Evolutionary conservation across 2,329 filamentous ascomycete genomes (phyloP).

Genomic region (Dothideomycetidae sp.): DNA sequence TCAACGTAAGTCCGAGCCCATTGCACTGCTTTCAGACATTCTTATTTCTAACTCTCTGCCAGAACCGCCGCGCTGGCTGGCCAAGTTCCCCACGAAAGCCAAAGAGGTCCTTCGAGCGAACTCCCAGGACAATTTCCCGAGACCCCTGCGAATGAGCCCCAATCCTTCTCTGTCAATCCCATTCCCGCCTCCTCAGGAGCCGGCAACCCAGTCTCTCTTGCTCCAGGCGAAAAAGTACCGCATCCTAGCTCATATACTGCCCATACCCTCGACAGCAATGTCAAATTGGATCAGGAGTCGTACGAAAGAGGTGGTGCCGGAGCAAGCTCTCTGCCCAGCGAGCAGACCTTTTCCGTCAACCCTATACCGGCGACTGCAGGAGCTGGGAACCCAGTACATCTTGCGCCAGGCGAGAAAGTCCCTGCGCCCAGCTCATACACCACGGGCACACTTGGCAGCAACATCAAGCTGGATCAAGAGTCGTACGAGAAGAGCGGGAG

Average conservation of each 20-base stretch:
- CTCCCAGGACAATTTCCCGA: constrained; percentile 57
- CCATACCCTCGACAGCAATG: constrained; percentile 54
- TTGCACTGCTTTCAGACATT: constrained; percentile 16
- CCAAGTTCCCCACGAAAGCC: constrained; percentile 47
- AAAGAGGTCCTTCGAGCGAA: constrained; percentile 20
- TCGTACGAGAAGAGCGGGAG: constrained; percentile 74
- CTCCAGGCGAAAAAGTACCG: constrained; percentile 71
- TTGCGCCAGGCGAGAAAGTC: constrained; percentile 68
- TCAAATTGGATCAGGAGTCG: constrained; percentile 60
- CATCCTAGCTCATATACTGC: constrained; percentile 46
- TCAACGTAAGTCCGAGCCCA: constrained; percentile 36
- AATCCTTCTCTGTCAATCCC: constrained; percentile 42
- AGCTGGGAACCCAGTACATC: constrained; percentile 59
- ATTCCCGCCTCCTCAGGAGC: constrained; percentile 43
- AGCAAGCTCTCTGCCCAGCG: constrained; percentile 13
- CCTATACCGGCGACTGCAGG: constrained; percentile 43
- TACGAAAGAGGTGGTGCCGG: constrained; percentile 61
- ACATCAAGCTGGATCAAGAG: constrained; percentile 55
- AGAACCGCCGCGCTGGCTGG: constrained; percentile 59
- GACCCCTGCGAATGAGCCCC: constrained; percentile 42
- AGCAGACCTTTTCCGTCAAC: constrained; percentile 39
- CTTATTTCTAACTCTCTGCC: constrained; percentile 47
- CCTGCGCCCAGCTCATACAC: constrained; percentile 52
- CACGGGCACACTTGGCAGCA: constrained; percentile 55
- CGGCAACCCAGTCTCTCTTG: constrained; percentile 67